phyloP scores from a whole-genome alignment of 106 monocot species.

The Phalaenopsis aphrodite region DNA sequence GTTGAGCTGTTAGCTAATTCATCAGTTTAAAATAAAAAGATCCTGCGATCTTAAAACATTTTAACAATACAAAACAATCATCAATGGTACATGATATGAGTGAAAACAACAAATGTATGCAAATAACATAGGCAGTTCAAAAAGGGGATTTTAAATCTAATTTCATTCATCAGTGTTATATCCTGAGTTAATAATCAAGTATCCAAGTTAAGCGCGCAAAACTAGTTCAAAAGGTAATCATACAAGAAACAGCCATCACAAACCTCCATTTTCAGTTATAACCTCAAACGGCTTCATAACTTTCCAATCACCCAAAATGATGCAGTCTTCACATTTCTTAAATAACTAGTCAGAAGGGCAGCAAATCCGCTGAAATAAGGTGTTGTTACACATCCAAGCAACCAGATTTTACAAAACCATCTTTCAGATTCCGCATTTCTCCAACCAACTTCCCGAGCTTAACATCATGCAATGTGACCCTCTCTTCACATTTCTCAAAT shows the following conservation, averaged over 20 bases:
- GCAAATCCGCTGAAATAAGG: not conserved
- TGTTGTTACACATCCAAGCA: not conserved
- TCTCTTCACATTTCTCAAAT: conserved; percentile 24
- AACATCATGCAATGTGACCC: conserved; percentile 7
- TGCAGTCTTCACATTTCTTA: not conserved
- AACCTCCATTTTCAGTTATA: not conserved
- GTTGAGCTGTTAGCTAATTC: too few relatives aligned
- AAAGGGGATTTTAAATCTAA: not conserved
- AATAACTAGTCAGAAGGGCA: not conserved
- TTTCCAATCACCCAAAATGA: not conserved
- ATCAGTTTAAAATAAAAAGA: not conserved
- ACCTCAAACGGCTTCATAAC: not conserved
- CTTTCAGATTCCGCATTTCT: conserved; percentile 29
- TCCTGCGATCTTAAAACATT: not conserved
- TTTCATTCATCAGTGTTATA: not conserved
- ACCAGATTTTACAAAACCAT: conserved; percentile 10
- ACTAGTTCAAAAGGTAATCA: not conserved
- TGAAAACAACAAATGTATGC: not conserved
- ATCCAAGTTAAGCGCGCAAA: not conserved
- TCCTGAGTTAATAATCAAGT: not conserved
- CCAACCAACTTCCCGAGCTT: conserved; percentile 25
- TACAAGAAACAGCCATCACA: not conserved
- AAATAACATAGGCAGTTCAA: not conserved
- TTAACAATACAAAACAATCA: not conserved
- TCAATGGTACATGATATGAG: not conserved